Evolutionary conservation across 2,329 filamentous ascomycete genomes (phyloP).

Genomic region (Neofusicoccum laricinum): DNA sequence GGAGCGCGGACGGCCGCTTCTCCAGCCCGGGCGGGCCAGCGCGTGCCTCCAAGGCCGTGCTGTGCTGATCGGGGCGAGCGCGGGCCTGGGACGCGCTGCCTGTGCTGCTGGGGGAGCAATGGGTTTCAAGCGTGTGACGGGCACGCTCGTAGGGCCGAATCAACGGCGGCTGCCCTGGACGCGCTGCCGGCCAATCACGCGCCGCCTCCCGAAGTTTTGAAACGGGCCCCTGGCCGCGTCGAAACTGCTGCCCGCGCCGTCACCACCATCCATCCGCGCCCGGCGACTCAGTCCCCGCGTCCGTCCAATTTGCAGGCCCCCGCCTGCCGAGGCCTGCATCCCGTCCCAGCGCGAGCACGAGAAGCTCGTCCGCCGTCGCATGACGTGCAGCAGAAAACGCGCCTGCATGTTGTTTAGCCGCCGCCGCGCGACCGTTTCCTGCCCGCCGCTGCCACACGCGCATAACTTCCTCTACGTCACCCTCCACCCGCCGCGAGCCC

Average conservation of each 20-base stretch:
- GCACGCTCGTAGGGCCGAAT: no score
- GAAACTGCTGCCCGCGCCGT: background rate
- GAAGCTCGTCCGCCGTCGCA: background rate
- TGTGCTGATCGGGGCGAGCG: background rate
- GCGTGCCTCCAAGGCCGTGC: conserved; percentile 1
- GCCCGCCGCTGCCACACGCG: conserved; percentile 28
- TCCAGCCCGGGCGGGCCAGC: conserved; percentile 6
- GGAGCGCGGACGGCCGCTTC: background rate
- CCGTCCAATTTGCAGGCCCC: background rate
- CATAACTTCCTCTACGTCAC: conserved; percentile 17
- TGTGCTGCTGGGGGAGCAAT: background rate
- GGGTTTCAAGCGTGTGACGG: background rate
- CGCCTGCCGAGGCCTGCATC: background rate
- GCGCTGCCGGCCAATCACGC: background rate
- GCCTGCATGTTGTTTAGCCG: conserved; percentile 1
- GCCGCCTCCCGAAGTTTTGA: background rate
- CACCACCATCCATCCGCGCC: background rate
- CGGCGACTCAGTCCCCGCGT: background rate
- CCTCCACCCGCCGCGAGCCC: background rate
- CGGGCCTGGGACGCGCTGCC: background rate
- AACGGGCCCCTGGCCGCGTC: background rate
- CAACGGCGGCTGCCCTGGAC: background rate
- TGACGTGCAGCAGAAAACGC: background rate
- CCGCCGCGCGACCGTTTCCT: conserved; percentile 18
- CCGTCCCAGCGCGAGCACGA: background rate